Percentiles rank a stretch among this genome's conserved stretches.
These are phyloP conservation scores for Oryza officinalis DNA, from an alignment of 176 grass and related monocot species.

Conservation along the genomic window DNA sequence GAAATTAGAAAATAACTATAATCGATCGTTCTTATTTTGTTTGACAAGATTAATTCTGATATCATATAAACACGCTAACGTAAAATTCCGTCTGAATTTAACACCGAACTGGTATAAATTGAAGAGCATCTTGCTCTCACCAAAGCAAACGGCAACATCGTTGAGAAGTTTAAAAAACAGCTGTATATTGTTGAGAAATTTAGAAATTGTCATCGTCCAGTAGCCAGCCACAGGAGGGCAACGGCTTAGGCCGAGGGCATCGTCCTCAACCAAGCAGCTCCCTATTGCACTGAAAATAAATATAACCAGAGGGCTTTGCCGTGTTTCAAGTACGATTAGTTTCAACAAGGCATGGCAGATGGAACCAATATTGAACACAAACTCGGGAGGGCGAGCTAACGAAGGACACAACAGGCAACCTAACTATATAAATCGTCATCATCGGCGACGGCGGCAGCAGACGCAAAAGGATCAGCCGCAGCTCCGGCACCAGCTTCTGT, in stretches of 20 bases:
- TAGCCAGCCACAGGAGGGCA: background rate
- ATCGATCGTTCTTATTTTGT: too few relatives aligned
- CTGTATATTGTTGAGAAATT: background rate
- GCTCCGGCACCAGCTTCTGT: slow-evolving; percentile 21
- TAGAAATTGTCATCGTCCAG: background rate
- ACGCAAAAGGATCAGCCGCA: slow-evolving; percentile 52
- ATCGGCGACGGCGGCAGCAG: slow-evolving; percentile 40
- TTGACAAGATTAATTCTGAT: too few relatives aligned
- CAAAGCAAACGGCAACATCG: background rate
- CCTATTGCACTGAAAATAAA: slow-evolving; percentile 40
- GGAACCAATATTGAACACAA: slow-evolving; percentile 33
- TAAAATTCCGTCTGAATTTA: too few relatives aligned
- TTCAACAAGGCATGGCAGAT: slow-evolving; percentile 22
- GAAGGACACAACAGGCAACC: background rate
- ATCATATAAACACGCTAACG: too few relatives aligned
- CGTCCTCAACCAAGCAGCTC: background rate
- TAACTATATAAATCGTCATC: slow-evolving; percentile 87
- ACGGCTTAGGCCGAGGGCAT: background rate
- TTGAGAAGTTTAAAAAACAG: background rate
- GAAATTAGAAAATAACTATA: too few relatives aligned
- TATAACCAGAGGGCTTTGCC: slow-evolving; percentile 28
- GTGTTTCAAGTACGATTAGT: slow-evolving; percentile 31
- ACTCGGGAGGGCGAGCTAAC: background rate
- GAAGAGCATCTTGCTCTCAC: background rate
- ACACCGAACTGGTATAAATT: too few relatives aligned